phyloP scores from a whole-genome alignment of 495 filamentous ascomycete species.

The Trichoderma asperelloides region DNA sequence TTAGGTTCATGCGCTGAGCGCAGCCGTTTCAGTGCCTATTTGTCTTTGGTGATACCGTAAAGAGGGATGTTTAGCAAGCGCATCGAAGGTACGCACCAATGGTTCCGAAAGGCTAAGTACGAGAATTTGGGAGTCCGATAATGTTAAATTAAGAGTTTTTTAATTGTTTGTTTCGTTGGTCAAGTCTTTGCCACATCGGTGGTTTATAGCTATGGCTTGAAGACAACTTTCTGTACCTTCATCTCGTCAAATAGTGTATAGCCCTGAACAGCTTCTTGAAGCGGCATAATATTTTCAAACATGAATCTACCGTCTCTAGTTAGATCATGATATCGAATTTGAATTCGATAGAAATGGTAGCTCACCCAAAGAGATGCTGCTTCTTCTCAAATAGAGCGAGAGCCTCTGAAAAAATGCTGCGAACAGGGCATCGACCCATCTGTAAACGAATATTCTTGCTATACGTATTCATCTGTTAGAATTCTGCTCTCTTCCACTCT shows the following conservation, averaged over 20 bases:
- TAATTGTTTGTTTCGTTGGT: too few species aligned
- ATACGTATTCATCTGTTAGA: background rate
- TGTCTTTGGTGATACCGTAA: too few species aligned
- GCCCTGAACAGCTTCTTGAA: conserved; percentile 73
- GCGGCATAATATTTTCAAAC: conserved; percentile 87
- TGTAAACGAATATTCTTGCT: conserved; percentile 81
- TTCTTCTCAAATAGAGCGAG: conserved; percentile 71
- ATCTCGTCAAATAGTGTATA: conserved; percentile 89
- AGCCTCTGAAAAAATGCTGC: conserved; percentile 72
- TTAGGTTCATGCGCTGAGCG: too few species aligned
- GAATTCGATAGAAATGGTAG: conserved; percentile 3
- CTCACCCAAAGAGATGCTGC: conserved; percentile 73
- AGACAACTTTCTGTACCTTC: conserved; percentile 83
- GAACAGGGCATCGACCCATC: conserved; percentile 89
- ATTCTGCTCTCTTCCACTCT: background rate
- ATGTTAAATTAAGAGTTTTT: too few species aligned
- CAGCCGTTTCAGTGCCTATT: too few species aligned
- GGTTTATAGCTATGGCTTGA: conserved; percentile 25
- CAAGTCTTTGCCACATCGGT: too few species aligned
- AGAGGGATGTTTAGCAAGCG: too few species aligned
- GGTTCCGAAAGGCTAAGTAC: too few species aligned
- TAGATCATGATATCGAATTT: conserved; percentile 14
- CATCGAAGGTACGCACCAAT: too few species aligned
- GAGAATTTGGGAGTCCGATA: too few species aligned
- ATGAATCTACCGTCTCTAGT: conserved; percentile 58